Conservation (phyloP, 495 filamentous ascomycete species). For the Hypoxylon lienhwacheense region DNA sequence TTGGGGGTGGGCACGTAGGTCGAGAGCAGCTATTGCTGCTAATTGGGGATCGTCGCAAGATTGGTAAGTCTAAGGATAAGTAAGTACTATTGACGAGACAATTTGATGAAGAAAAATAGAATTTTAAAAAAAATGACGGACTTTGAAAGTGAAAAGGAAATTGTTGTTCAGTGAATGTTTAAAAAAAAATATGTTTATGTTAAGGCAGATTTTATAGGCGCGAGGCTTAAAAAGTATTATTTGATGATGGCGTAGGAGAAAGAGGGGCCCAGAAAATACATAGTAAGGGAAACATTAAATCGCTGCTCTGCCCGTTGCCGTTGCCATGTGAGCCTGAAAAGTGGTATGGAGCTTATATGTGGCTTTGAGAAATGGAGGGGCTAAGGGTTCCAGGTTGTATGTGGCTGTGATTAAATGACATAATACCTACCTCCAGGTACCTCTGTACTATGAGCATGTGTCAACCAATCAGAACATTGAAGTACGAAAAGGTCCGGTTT, state of each 20-base stretch:
- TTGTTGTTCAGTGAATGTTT: background rate
- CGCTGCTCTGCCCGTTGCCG: slow-evolving; percentile 11
- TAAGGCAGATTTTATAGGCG: background rate
- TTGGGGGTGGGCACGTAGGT: slow-evolving; percentile 40
- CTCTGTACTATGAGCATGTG: no score
- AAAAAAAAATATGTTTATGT: background rate
- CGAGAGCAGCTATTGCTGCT: slow-evolving; percentile 20
- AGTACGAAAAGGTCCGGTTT: no score
- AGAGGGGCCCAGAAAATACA: slow-evolving; percentile 36
- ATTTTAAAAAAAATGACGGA: background rate
- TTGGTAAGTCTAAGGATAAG: slow-evolving; percentile 7
- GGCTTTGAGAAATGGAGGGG: slow-evolving; percentile 34
- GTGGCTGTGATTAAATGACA: background rate
- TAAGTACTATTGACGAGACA: slow-evolving; percentile 7
- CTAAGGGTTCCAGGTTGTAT: background rate
- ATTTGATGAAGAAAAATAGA: slow-evolving; percentile 11
- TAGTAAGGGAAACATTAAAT: slow-evolving; percentile 14
- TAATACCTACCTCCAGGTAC: no score
- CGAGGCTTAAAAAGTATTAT: slow-evolving; percentile 27
- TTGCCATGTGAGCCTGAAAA: slow-evolving; percentile 38
- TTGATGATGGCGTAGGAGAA: slow-evolving; percentile 21
- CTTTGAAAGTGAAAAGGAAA: background rate
- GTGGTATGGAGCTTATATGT: slow-evolving; percentile 28
- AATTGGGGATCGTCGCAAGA: slow-evolving; percentile 22
- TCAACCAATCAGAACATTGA: no score